Evolutionary conservation across 805 yeast species (phyloP), one percentile per base, ranked within the genome.

Genomic region (Candida easanensis): DNA sequence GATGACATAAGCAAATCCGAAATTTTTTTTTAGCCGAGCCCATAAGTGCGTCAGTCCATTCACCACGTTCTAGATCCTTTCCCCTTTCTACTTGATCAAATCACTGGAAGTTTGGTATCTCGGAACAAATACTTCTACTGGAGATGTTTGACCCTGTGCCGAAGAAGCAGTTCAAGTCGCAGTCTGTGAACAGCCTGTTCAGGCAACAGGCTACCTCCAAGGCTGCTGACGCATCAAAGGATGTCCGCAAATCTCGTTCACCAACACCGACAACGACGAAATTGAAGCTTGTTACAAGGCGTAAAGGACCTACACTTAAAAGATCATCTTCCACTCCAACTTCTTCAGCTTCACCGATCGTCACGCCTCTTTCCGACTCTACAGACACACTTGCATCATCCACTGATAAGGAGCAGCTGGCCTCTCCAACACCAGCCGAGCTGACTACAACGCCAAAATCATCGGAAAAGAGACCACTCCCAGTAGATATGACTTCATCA

Each of bases 91-190:
- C n/a, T n/a, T n/a, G n/a, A n/a, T n/a, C n/a, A n/a, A n/a, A n/a
- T n/a, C n/a, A n/a, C n/a, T n/a, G n/a, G n/a, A n/a, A n/a, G n/a
- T 22, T 22, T 10, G 25, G 25, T 22, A 7, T 22, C 25, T 22
- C 25, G 25, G 30, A 26, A 11, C 30, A 13, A 6, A 26, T 10
- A 22, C 25, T 8, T 22, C 8, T 26, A 11, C n/a, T n/a, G 10
- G n/a, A 10, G 30, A 44, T 41, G 44, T 38, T 41, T 11, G 42
- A 36, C 7, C 18, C 23, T 10, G 50, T 49, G 33, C 58, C 60
- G 3, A 57, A 56, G 46, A 56, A 54, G 34, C 57, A 54, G 45
- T 57, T 57, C 51, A 57, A 57, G 44, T 57, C 62, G 9, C 60
- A 57, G 43, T 54, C 60, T 1, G 62, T 57, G 21, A 57, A 57